Percentiles rank a stretch among this genome's conserved stretches.
Conservation (phyloP, 345 rosid genomes). For the Hirschfeldia incana region DNA sequence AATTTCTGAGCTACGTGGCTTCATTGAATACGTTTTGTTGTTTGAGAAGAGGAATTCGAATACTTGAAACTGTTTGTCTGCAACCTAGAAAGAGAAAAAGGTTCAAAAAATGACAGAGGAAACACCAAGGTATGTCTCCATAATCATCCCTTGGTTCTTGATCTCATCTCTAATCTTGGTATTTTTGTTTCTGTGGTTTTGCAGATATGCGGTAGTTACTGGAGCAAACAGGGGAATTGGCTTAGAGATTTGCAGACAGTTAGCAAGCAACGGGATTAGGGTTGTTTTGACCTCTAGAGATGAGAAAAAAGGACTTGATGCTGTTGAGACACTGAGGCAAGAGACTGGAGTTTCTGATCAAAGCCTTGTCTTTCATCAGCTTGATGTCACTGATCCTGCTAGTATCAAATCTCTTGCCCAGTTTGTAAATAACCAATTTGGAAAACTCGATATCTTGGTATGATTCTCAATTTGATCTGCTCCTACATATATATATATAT, state of each 20-base stretch:
- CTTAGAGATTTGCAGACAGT: slow-evolving; percentile 42
- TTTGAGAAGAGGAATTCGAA: neutral
- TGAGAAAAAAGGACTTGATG: slow-evolving; percentile 44
- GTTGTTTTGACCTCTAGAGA: slow-evolving; percentile 48
- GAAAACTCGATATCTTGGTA: slow-evolving; percentile 62
- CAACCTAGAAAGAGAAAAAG: neutral
- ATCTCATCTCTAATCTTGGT: neutral
- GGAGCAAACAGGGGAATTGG: slow-evolving; percentile 58
- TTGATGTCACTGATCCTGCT: slow-evolving; percentile 48
- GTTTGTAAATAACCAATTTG: slow-evolving; percentile 42
- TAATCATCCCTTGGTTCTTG: slow-evolving; percentile 13
- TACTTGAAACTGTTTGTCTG: neutral
- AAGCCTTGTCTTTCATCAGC: slow-evolving; percentile 48
- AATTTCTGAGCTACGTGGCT: slow-evolving; percentile 24
- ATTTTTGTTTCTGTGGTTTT: neutral
- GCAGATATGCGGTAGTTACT: slow-evolving; percentile 45
- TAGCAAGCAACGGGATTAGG: slow-evolving; percentile 31
- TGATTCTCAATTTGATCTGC: neutral
- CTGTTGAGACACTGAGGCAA: slow-evolving; percentile 45
- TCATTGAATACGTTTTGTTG: neutral
- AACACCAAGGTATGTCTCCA: slow-evolving; percentile 3
- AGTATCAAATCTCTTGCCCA: slow-evolving; percentile 44
- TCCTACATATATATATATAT: too few species aligned
- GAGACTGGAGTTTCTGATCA: slow-evolving; percentile 35
- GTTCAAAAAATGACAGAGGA: slow-evolving; percentile 23